These are phyloP conservation scores for Podila horticola DNA, from an alignment of 192 early-diverging fungal genomes.

Conservation along the genomic window DNA sequence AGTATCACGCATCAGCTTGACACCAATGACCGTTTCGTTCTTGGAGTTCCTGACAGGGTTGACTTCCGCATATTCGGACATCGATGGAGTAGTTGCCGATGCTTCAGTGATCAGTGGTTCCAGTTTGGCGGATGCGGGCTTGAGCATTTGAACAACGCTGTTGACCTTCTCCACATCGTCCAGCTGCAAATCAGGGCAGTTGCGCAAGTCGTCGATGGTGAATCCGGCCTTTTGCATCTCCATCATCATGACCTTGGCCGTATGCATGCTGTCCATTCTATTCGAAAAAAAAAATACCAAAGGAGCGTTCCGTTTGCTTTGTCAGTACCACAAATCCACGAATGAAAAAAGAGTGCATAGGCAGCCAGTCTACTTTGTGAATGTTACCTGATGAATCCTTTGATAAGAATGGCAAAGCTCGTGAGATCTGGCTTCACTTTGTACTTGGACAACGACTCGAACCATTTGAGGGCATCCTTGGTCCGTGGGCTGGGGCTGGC, in stretches of 20 bases:
- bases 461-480: conserved; percentile 76
- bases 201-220: conserved; percentile 24
- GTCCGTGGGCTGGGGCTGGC: conserved; percentile 60
- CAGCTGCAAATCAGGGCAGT: conserved; percentile 30
- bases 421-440: conserved; percentile 68
- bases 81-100: neutral
- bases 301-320: neutral
- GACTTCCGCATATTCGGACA: conserved; percentile 17
- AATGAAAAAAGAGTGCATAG: neutral
- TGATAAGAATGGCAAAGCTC: conserved; percentile 84
- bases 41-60: conserved; percentile 21
- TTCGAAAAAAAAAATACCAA: neutral
- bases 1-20: conserved; percentile 76
- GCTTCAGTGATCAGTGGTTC: conserved; percentile 20
- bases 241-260: conserved; percentile 56
- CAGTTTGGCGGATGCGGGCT: conserved; percentile 21
- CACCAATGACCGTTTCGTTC: conserved; percentile 70
- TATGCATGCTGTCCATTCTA: conserved; percentile 57
- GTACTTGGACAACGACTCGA: conserved; percentile 65
- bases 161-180: conserved; percentile 42
- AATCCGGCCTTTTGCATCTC: conserved; percentile 56
- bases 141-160: conserved; percentile 16
- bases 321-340: neutral
- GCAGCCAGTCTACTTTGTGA: neutral
- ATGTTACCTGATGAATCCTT: conserved; percentile 72